A percentile compares a stretch with the other conserved stretches of the same genome.
phyloP scores from a whole-genome alignment of 352 stramenopile species.

The Phytophthora ohioensis region DNA sequence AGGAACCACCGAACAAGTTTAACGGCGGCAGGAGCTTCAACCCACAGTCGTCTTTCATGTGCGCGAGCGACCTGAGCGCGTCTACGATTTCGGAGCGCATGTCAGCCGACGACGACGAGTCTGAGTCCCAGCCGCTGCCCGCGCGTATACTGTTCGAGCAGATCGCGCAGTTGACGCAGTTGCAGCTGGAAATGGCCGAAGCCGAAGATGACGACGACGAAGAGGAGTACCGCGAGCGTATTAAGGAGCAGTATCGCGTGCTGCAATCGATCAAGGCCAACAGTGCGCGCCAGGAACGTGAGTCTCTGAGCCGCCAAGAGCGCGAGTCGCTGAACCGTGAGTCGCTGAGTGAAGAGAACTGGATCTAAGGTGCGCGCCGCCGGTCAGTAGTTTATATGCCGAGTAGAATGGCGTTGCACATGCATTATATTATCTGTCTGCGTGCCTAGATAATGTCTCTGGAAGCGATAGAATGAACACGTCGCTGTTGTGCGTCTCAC shows the following conservation, averaged over 20 bases:
- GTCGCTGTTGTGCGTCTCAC: slow-evolving; percentile 6
- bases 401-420: slow-evolving; percentile 30
- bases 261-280: slow-evolving; percentile 59
- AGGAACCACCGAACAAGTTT: slow-evolving; percentile 6
- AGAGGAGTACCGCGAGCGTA: slow-evolving; percentile 56
- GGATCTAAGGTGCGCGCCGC: slow-evolving; percentile 19
- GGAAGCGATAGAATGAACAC: background rate
- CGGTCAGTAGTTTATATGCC: slow-evolving; percentile 17
- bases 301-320: slow-evolving; percentile 8
- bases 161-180: slow-evolving; percentile 61
- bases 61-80: slow-evolving; percentile 37
- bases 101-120: slow-evolving; percentile 40
- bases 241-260: slow-evolving; percentile 69
- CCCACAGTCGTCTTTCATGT: slow-evolving; percentile 32
- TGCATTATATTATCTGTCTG: slow-evolving; percentile 15
- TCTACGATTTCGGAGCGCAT: slow-evolving; percentile 41
- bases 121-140: slow-evolving; percentile 47
- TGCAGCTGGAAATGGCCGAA: slow-evolving; percentile 60
- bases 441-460: background rate
- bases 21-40: slow-evolving; percentile 22
- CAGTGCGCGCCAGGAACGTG: slow-evolving; percentile 20
- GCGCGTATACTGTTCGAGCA: slow-evolving; percentile 52
- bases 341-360: slow-evolving; percentile 35
- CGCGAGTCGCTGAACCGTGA: slow-evolving; percentile 8
- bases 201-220: slow-evolving; percentile 56